A percentile compares a stretch with the other conserved stretches of the same genome.
phyloP scores from a whole-genome alignment of 495 filamentous ascomycete genomes.

The Chaetomium cochliodes region DNA sequence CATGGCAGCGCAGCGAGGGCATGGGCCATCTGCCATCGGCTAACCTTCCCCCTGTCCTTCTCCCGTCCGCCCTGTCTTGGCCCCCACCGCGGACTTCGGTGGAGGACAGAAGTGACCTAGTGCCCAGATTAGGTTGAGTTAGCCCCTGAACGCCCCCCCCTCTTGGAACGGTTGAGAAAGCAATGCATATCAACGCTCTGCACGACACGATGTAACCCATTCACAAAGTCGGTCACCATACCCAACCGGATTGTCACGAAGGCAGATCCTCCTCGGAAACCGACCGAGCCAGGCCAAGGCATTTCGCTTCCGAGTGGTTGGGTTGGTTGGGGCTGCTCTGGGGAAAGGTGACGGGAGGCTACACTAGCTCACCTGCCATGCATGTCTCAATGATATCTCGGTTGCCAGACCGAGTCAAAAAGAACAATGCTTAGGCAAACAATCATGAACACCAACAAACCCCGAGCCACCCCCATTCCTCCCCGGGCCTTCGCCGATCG shows the following conservation, averaged over 20 bases:
- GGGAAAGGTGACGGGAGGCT: too few species aligned
- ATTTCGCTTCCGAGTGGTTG: background rate
- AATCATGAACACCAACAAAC: background rate
- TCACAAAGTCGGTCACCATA: background rate
- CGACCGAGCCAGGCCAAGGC: too few species aligned
- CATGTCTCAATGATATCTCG: background rate
- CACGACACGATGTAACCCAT: background rate
- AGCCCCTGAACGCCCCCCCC: background rate
- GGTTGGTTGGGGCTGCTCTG: background rate
- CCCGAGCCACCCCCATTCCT: too few species aligned
- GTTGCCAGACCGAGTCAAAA: background rate
- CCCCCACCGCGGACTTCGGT: background rate
- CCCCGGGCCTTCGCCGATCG: background rate
- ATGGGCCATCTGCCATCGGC: background rate
- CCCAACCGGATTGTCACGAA: background rate
- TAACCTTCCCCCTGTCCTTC: too few species aligned
- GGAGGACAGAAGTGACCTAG: background rate
- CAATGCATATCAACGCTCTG: background rate
- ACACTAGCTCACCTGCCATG: background rate
- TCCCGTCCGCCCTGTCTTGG: background rate
- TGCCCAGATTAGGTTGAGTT: background rate
- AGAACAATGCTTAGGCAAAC: background rate
- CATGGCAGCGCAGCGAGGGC: too few species aligned
- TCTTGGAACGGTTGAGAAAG: too few species aligned
- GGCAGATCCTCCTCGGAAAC: background rate